A percentile compares a stretch with the other conserved stretches of the same genome.
Conservation (phyloP, 176 grass and related monocot genomes). For the Oryza meyeriana region DNA sequence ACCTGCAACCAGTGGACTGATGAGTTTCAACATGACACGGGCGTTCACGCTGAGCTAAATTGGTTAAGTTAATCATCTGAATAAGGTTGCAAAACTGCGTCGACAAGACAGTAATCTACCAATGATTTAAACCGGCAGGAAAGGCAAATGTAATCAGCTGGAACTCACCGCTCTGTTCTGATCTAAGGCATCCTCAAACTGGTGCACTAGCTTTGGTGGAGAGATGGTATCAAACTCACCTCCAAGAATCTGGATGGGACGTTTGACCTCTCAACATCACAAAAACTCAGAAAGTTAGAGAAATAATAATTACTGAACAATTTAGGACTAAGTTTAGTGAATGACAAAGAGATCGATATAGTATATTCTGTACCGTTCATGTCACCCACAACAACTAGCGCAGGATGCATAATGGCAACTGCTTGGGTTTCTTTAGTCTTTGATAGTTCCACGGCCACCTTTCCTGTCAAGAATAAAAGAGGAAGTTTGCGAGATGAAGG, state of each 20-base stretch:
- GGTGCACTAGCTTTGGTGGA: constrained; percentile 42
- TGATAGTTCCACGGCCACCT: constrained; percentile 59
- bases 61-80: not conserved
- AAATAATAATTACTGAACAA: not conserved
- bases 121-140: not conserved
- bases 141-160: not conserved
- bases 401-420: constrained; percentile 63
- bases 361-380: constrained; percentile 30
- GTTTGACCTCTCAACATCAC: constrained; percentile 38
- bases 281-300: not conserved
- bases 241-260: constrained; percentile 48
- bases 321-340: not conserved
- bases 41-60: not conserved
- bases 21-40: not conserved
- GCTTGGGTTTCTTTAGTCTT: constrained; percentile 50
- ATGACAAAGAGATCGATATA: not conserved
- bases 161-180: constrained; percentile 31
- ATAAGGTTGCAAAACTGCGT: not conserved
- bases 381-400: constrained; percentile 52
- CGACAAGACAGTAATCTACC: not conserved
- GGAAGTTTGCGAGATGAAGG: not conserved
- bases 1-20: constrained; percentile 25
- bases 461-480: constrained; percentile 20
- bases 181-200: constrained; percentile 45
- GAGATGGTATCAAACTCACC: constrained; percentile 35